phyloP scores from a whole-genome alignment of 768 basidiomycete genomes.

The Cubamyces sp. region DNA sequence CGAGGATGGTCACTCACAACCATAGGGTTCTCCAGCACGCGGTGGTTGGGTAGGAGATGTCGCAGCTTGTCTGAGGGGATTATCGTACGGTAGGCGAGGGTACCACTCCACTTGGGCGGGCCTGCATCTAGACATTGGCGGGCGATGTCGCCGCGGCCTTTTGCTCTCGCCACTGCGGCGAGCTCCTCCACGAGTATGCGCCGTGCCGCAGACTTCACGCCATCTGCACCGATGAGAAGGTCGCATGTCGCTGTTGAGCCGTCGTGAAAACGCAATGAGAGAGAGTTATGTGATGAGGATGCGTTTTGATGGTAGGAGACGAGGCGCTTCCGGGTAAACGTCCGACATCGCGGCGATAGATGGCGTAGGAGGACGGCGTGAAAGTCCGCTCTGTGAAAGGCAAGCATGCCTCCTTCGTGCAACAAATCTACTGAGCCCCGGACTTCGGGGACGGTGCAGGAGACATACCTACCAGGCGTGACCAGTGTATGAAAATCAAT shows the following conservation, averaged over 20 bases:
- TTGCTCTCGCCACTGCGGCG: slow-evolving; percentile 40
- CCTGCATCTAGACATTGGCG: slow-evolving; percentile 43
- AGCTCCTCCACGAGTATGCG: slow-evolving; percentile 39
- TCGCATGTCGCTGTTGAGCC: slow-evolving; percentile 64
- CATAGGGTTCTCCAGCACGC: slow-evolving; percentile 27
- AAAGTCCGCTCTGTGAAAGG: slow-evolving; percentile 70
- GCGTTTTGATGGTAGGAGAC: slow-evolving; percentile 51
- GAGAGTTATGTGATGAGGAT: slow-evolving; percentile 33
- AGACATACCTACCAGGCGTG: slow-evolving; percentile 52
- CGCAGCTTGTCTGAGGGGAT: slow-evolving; percentile 45
- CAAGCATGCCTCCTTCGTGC: slow-evolving; percentile 35
- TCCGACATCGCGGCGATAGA: slow-evolving; percentile 49
- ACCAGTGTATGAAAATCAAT: slow-evolving; percentile 55
- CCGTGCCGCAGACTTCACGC: slow-evolving; percentile 58
- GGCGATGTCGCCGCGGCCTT: slow-evolving; percentile 43
- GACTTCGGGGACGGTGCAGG: slow-evolving; percentile 3
- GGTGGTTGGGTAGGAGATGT: slow-evolving; percentile 23
- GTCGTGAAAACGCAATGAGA: slow-evolving; percentile 63
- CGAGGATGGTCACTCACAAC: slow-evolving; percentile 21
- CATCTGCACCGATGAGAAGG: slow-evolving; percentile 72
- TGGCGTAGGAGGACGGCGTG: slow-evolving; percentile 57
- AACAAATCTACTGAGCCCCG: background rate
- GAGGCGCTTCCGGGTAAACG: slow-evolving; percentile 61
- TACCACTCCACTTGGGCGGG: slow-evolving; percentile 63
- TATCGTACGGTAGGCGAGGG: slow-evolving; percentile 60